Evolutionary conservation across 495 filamentous ascomycete species (phyloP), one percentile per base, ranked within the genome.

Genomic region (Penicillium canescens): DNA sequence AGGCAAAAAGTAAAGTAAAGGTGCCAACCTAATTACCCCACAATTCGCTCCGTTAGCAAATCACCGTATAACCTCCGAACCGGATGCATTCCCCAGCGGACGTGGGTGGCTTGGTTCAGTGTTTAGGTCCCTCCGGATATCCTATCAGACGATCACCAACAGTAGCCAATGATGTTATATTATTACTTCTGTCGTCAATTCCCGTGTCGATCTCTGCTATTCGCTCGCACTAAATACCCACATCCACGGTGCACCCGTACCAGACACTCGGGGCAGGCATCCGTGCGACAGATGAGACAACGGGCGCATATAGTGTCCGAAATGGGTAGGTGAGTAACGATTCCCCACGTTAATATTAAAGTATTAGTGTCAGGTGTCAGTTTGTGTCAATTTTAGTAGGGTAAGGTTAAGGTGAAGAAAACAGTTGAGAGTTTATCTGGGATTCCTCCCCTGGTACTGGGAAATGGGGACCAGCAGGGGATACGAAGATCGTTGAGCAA

Each of bases 261-360:
- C 59, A 65, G 55, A 57, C 50, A 52, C 55, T 62, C 62, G 62
- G 62, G 54, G 48, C 59, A 44, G 20, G 11, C 11, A 43, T 50
- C 37, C 35, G 47, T 54, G 42, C 51, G 51, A 31, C 28, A 31
- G 46, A 43, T 50, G 49, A 35, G 55, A 47, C 48, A 57, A 6
- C 24, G 46, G 52, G 28, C 18, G 31, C 20, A 23, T 23, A 34
- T 36, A 7, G 5, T 24, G 10, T 40, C 40, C 34, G 35, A 34
- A 46, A 37, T 20, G 35, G 34, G 42, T 28, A 48, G 18, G 37
- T 54, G 16, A 40, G 35, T 14, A 39, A 11, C 40, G 49, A 41
- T 11, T 24, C 5, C 12, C 7, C 8, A 41, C 9, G 13, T 48
- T 26, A 12, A 35, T 24, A 47, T 31, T 33, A 33, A 26, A n/a